Percentiles rank a stretch among this genome's conserved stretches.
Conservation (phyloP, 345 rosid genomes). For the Heritiera fomes region DNA sequence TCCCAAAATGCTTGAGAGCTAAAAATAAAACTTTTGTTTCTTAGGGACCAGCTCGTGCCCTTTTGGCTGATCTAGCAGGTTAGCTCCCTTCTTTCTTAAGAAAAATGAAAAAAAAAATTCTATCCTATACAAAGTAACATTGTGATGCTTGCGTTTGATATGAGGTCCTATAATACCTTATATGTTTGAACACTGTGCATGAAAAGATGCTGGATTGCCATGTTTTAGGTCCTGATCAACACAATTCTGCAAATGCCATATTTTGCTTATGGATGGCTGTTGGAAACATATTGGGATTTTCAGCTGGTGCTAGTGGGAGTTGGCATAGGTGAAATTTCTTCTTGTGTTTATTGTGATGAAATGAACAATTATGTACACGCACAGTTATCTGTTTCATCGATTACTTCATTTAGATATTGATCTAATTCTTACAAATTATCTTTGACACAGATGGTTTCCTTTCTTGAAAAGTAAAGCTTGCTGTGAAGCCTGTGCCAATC, state of each 20-base stretch:
- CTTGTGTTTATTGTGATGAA: constrained; percentile 22
- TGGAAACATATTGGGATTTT: constrained; percentile 94
- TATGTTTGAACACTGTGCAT: constrained; percentile 6
- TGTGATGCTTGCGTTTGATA: constrained; percentile 1
- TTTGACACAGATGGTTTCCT: constrained; percentile 90
- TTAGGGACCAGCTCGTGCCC: constrained; percentile 99
- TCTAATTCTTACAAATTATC: constrained; percentile 24
- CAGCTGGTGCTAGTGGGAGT: constrained; percentile 91
- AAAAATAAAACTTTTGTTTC: constrained; percentile 24
- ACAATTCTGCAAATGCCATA: constrained; percentile 86
- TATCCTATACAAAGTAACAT: neutral
- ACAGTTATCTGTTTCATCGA: constrained; percentile 1
- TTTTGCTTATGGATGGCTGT: constrained; percentile 99
- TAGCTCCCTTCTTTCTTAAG: constrained; percentile 13
- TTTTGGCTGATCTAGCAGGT: constrained; percentile 94
- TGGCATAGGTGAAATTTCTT: constrained; percentile 72
- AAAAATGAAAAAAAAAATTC: neutral
- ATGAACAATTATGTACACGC: neutral
- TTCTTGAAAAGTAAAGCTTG: constrained; percentile 86
- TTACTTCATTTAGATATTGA: neutral
- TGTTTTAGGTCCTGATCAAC: constrained; percentile 84
- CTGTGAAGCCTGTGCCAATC: constrained; percentile 96
- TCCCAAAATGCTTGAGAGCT: neutral
- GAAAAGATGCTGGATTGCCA: constrained; percentile 20
- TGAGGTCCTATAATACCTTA: neutral